Evolutionary conservation across 1,284 basidiomycete species (phyloP).

Genomic region (Fomitopsis pinicola): DNA sequence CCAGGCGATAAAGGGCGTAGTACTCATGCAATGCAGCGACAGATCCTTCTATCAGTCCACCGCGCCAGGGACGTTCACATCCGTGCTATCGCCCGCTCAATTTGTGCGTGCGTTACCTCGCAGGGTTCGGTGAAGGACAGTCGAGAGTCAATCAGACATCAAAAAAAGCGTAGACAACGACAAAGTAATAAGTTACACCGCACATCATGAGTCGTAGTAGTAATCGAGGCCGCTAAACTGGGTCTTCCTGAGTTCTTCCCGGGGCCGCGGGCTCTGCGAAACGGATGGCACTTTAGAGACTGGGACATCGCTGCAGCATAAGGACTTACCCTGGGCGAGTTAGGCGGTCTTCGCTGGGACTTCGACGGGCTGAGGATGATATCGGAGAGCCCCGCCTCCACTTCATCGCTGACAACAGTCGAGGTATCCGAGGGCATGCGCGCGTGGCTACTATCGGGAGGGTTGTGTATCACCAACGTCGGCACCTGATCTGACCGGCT

Average conservation of each 20-base stretch:
- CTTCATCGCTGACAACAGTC: slow-evolving; percentile 2
- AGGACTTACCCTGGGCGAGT: neutral
- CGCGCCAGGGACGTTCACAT: too few relatives aligned
- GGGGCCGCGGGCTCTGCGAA: neutral
- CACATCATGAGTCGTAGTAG: neutral
- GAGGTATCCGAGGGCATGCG: slow-evolving; percentile 4
- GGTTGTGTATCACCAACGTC: neutral
- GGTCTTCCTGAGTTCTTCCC: slow-evolving; percentile 4
- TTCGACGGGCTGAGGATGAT: slow-evolving; percentile 3
- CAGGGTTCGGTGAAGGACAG: neutral
- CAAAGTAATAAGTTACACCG: neutral
- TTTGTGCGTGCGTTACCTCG: too few relatives aligned
- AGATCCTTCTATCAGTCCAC: too few relatives aligned
- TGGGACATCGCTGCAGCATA: neutral
- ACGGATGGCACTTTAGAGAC: neutral
- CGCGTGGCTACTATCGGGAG: slow-evolving; percentile 1
- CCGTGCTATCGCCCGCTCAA: too few relatives aligned
- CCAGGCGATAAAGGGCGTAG: neutral
- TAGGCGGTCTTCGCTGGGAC: neutral
- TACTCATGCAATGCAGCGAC: too few relatives aligned
- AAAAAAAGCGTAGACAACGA: neutral
- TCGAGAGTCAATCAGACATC: neutral
- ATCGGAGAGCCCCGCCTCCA: slow-evolving; percentile 1
- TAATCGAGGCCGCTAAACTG: slow-evolving; percentile 2
- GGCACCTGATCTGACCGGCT: neutral